Conservation (phyloP, 1,139 yeast genomes). For the Taphrina wiesneri region DNA sequence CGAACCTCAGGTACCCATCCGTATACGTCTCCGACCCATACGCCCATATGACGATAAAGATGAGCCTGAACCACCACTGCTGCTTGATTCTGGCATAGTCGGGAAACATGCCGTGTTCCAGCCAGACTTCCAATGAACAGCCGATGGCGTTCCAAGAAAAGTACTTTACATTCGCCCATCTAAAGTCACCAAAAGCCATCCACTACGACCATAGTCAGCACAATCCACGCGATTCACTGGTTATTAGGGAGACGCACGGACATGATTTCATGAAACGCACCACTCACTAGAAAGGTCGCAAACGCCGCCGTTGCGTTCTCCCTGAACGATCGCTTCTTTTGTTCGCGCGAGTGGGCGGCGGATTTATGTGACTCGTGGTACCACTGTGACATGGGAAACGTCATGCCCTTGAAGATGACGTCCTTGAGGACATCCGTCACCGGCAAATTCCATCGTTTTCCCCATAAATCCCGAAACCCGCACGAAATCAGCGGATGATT, state of each 20-base stretch:
- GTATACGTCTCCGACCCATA: slow-evolving; percentile 19
- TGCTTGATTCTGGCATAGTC: background rate
- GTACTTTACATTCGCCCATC: slow-evolving; percentile 22
- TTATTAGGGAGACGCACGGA: background rate
- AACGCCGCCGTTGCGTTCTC: slow-evolving; percentile 28
- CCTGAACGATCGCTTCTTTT: background rate
- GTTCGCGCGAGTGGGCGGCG: background rate
- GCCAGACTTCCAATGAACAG: slow-evolving; percentile 8
- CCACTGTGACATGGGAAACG: slow-evolving; percentile 18
- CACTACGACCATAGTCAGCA: background rate
- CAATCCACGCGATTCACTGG: background rate
- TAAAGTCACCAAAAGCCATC: slow-evolving; percentile 20
- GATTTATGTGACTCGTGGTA: slow-evolving; percentile 9
- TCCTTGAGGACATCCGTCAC: slow-evolving; percentile 16
- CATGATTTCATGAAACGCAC: slow-evolving; percentile 21
- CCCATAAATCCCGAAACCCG: slow-evolving; percentile 27
- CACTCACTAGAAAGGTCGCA: slow-evolving; percentile 14
- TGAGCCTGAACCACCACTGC: background rate
- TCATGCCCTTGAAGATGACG: slow-evolving; percentile 15
- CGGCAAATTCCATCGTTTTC: slow-evolving; percentile 24
- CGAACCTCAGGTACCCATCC: slow-evolving; percentile 18
- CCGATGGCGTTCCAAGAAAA: slow-evolving; percentile 23
- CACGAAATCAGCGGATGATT: slow-evolving; percentile 6
- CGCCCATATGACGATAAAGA: slow-evolving; percentile 15
- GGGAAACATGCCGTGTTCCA: slow-evolving; percentile 6